Evolutionary conservation across 2,329 filamentous ascomycete species (phyloP).

Genomic region (Penicillium sp.): DNA sequence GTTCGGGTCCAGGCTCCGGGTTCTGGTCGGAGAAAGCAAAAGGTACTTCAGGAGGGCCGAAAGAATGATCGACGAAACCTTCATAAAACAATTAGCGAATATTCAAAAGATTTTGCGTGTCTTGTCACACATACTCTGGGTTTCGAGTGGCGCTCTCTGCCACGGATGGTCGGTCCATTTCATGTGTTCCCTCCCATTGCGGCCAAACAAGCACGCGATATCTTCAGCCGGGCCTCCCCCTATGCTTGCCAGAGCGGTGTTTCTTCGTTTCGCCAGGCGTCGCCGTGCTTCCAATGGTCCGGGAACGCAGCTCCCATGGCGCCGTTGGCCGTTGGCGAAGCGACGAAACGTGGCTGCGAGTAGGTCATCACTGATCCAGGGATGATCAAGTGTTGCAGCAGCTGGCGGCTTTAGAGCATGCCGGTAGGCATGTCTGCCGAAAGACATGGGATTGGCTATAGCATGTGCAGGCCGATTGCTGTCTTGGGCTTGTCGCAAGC

Average conservation of each 20-base stretch:
- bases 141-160: conserved; percentile 25
- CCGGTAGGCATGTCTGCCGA: conserved; percentile 44
- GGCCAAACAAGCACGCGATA: conserved; percentile 44
- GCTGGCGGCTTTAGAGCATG: conserved; percentile 36
- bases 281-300: conserved; percentile 63
- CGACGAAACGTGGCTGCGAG: conserved; percentile 51
- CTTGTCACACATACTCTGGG: conserved; percentile 24
- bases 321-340: conserved; percentile 47
- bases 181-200: conserved; percentile 42
- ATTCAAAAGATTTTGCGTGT: background rate
- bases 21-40: conserved; percentile 25
- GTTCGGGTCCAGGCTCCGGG: conserved; percentile 9
- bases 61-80: conserved; percentile 25
- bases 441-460: conserved; percentile 39
- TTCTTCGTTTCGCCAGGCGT: conserved; percentile 56
- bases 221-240: conserved; percentile 36
- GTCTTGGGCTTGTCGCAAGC: conserved; percentile 7
- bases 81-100: background rate
- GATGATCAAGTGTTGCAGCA: conserved; percentile 33
- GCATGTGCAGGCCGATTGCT: conserved; percentile 28
- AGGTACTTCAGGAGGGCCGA: conserved; percentile 18
- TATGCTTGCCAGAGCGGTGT: conserved; percentile 49
- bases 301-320: conserved; percentile 61
- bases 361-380: conserved; percentile 50
- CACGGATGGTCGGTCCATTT: conserved; percentile 34